These are phyloP conservation scores for Plasmodium relictum DNA, from an alignment of 169 alveolate genomes.

Conservation along the genomic window DNA sequence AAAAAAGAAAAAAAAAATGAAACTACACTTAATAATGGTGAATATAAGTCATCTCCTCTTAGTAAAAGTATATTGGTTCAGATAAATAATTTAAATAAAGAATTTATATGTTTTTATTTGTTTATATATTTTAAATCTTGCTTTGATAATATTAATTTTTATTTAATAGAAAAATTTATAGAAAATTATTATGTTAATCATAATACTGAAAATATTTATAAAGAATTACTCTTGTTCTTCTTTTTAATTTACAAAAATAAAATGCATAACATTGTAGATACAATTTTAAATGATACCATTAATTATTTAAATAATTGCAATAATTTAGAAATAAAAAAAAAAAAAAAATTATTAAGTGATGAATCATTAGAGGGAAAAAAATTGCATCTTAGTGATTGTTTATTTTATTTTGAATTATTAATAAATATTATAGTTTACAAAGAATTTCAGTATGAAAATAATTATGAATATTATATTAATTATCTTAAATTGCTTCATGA, in stretches of 20 bases:
- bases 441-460: constrained; percentile 65
- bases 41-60: neutral
- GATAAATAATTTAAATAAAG: constrained; percentile 19
- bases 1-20: constrained; percentile 26
- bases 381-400: constrained; percentile 13
- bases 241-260: constrained; percentile 71
- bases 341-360: constrained; percentile 16
- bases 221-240: constrained; percentile 57
- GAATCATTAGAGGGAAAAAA: constrained; percentile 9
- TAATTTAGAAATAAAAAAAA: constrained; percentile 25
- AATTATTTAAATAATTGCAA: constrained; percentile 17
- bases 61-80: neutral
- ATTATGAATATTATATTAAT: constrained; percentile 62
- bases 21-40: constrained; percentile 2
- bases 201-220: constrained; percentile 52
- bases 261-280: constrained; percentile 59
- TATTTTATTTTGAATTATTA: constrained; percentile 58
- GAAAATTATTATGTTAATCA: constrained; percentile 62
- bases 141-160: constrained; percentile 65
- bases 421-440: constrained; percentile 41
- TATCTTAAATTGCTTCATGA: constrained; percentile 35
- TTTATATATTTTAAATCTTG: constrained; percentile 50
- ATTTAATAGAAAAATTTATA: constrained; percentile 74
- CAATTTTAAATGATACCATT: constrained; percentile 46
- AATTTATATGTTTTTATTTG: constrained; percentile 57